A percentile compares a stretch with the other conserved stretches of the same genome.
Conservation (phyloP, 2,329 filamentous ascomycete species). For the Chaetomium strumarium region DNA sequence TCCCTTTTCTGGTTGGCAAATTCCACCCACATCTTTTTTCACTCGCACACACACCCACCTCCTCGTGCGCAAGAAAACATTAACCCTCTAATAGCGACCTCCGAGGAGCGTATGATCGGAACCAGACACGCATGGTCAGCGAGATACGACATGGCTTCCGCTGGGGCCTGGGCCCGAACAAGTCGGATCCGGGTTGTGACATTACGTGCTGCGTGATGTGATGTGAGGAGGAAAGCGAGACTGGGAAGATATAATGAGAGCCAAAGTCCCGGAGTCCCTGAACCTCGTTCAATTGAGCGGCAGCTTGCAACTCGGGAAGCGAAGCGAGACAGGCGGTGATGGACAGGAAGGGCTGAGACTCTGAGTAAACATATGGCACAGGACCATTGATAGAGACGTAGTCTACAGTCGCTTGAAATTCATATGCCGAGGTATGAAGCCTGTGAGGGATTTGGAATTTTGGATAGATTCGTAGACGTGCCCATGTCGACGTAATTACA, state of each 20-base stretch:
- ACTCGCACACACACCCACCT: not conserved
- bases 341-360: too few relatives aligned
- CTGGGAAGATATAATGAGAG: not conserved
- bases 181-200: conserved; percentile 34
- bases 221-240: conserved; percentile 8
- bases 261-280: not conserved
- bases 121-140: conserved; percentile 42
- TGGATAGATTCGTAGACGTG: too few relatives aligned
- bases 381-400: too few relatives aligned
- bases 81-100: conserved; percentile 22
- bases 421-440: too few relatives aligned
- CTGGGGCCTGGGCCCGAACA: conserved; percentile 42
- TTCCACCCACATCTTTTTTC: not conserved
- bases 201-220: conserved; percentile 33
- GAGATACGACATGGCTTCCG: conserved; percentile 40
- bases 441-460: too few relatives aligned
- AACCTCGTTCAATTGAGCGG: not conserved
- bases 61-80: not conserved
- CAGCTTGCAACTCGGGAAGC: not conserved
- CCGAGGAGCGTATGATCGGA: conserved; percentile 41
- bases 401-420: too few relatives aligned
- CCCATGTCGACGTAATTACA: too few relatives aligned
- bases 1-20: not conserved
- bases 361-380: too few relatives aligned
- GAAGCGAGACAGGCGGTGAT: too few relatives aligned